Evolutionary conservation across 2,329 filamentous ascomycete genomes (phyloP).

Genomic region (Pseudocercospora crystallina): DNA sequence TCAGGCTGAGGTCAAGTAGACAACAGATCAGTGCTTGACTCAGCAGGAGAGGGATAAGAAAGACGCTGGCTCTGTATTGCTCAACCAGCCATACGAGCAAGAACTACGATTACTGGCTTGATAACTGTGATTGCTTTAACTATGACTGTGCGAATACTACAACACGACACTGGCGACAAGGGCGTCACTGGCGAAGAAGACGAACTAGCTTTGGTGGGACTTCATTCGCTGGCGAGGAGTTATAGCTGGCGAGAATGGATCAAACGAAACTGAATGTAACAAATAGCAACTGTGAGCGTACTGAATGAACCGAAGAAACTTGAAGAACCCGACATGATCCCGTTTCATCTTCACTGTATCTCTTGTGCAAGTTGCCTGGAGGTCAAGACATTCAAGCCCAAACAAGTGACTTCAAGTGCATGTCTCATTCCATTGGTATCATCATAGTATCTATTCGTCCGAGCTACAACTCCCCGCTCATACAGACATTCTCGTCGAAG

Average conservation of each 20-base stretch:
- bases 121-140: constrained; percentile 5
- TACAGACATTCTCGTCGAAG: too few relatives aligned
- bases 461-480: too few relatives aligned
- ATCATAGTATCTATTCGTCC: too few relatives aligned
- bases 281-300: background rate
- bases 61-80: constrained; percentile 16
- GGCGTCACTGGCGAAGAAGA: background rate
- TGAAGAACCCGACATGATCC: too few relatives aligned
- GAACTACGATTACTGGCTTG: too few relatives aligned
- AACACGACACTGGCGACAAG: background rate
- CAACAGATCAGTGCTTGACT: background rate
- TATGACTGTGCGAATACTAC: constrained; percentile 7
- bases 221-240: constrained; percentile 20
- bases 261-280: constrained; percentile 5
- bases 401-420: too few relatives aligned
- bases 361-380: too few relatives aligned
- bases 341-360: too few relatives aligned
- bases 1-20: constrained; percentile 4
- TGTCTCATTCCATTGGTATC: too few relatives aligned
- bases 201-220: background rate
- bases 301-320: too few relatives aligned
- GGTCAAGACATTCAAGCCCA: too few relatives aligned
- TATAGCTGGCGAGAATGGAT: background rate
- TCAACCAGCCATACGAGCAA: constrained; percentile 12
- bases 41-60: background rate